Percentiles rank a stretch among this genome's conserved stretches.
phyloP scores from a whole-genome alignment of 441 rosid genomes.

The Populus hybrid region DNA sequence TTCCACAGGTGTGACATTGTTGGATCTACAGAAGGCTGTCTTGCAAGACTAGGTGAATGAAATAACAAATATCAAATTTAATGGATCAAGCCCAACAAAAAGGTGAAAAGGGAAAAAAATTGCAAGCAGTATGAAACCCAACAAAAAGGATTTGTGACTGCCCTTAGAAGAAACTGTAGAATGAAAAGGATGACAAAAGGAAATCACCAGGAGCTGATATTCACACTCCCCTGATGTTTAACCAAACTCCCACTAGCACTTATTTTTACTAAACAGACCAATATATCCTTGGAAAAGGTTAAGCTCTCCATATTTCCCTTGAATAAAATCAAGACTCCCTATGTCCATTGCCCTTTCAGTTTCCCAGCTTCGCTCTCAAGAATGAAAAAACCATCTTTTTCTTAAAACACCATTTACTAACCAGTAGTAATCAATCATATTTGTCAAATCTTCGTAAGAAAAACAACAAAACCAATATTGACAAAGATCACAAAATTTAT shows the following conservation, averaged over 20 bases:
- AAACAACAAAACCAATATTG: not conserved
- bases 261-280: no score
- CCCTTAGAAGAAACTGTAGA: not conserved
- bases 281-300: no score
- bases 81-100: not conserved
- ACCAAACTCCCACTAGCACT: no score
- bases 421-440: not conserved
- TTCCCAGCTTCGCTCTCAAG: not conserved
- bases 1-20: not conserved
- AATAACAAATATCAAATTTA: not conserved
- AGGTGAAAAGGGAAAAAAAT: not conserved
- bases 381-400: not conserved
- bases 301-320: not conserved
- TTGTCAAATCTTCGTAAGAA: not conserved
- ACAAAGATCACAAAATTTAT: no score
- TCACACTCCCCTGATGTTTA: no score
- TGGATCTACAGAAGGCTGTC: not conserved
- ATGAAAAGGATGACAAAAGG: not conserved
- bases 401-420: not conserved
- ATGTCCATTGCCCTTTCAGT: not conserved
- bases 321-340: not conserved
- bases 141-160: not conserved
- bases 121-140: not conserved
- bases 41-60: not conserved
- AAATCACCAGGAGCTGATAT: not conserved